Percentiles rank a stretch among this genome's conserved stretches.
Evolutionary conservation across 352 stramenopile genomes (phyloP).

Genomic region (Globisporangium cederbergense): DNA sequence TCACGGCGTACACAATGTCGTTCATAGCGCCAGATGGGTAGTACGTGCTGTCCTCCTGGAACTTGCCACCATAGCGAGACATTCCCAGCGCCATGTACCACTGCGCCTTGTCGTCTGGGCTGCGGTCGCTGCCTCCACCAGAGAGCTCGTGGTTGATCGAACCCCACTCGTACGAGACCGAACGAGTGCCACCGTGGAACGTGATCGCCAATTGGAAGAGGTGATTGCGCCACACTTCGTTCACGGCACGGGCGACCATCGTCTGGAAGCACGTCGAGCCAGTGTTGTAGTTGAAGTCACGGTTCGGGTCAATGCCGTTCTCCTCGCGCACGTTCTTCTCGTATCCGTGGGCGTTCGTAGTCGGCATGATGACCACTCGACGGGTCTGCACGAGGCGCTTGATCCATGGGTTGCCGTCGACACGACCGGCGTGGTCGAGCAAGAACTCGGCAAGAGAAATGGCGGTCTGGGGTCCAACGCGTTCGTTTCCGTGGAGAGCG

Average conservation of each 20-base stretch:
- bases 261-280: constrained; percentile 88
- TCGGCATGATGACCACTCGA: constrained; percentile 79
- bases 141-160: constrained; percentile 73
- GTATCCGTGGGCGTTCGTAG: constrained; percentile 93
- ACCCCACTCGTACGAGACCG: constrained; percentile 97
- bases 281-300: constrained; percentile 95
- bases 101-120: constrained; percentile 53
- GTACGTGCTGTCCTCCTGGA: constrained; percentile 48
- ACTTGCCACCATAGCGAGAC: constrained; percentile 64
- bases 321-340: constrained; percentile 76
- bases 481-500: constrained; percentile 93
- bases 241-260: constrained; percentile 91
- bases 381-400: constrained; percentile 80
- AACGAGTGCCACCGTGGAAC: constrained; percentile 95
- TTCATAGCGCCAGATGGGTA: constrained; percentile 89
- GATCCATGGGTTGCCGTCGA: constrained; percentile 52
- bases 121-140: constrained; percentile 38
- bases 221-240: constrained; percentile 94
- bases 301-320: constrained; percentile 91
- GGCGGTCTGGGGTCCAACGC: constrained; percentile 85
- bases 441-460: constrained; percentile 73
- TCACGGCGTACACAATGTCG: constrained; percentile 93
- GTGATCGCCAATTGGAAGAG: constrained; percentile 95
- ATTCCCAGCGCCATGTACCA: constrained; percentile 51
- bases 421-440: constrained; percentile 40